Evolutionary conservation across 2,329 filamentous ascomycete genomes (phyloP).

Genomic region (Huntiella abstrusa): DNA sequence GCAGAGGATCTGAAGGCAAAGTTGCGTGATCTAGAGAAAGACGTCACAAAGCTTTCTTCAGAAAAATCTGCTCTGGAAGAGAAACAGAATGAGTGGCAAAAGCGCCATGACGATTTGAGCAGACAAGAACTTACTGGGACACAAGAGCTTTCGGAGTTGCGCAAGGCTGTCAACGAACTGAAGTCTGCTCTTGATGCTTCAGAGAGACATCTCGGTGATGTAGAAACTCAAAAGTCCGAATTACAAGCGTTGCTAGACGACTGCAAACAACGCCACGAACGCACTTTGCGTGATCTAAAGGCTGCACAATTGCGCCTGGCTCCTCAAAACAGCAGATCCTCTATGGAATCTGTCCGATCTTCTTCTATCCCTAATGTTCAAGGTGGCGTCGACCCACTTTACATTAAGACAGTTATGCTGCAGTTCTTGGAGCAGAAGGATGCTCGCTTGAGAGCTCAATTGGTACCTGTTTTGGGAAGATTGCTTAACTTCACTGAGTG

Average conservation of each 20-base stretch:
- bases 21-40: slow-evolving; percentile 64
- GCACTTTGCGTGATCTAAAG: slow-evolving; percentile 50
- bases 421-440: slow-evolving; percentile 71
- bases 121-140: slow-evolving; percentile 45
- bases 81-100: slow-evolving; percentile 55
- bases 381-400: slow-evolving; percentile 33
- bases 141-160: slow-evolving; percentile 58
- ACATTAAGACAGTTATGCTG: slow-evolving; percentile 63
- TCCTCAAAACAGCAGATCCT: slow-evolving; percentile 21
- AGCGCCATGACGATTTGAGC: slow-evolving; percentile 59
- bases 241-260: slow-evolving; percentile 63
- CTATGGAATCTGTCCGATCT: slow-evolving; percentile 25
- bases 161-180: slow-evolving; percentile 57
- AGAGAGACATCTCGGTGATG: slow-evolving; percentile 65
- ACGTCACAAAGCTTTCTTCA: slow-evolving; percentile 48
- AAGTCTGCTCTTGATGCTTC: slow-evolving; percentile 69
- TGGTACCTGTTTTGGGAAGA: slow-evolving; percentile 61
- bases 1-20: slow-evolving; percentile 68
- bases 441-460: slow-evolving; percentile 52
- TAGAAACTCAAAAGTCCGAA: slow-evolving; percentile 65
- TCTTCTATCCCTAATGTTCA: slow-evolving; percentile 13
- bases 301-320: slow-evolving; percentile 28
- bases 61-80: slow-evolving; percentile 64
- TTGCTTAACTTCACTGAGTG: slow-evolving; percentile 60
- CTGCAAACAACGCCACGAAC: slow-evolving; percentile 56